Evolutionary conservation across 495 filamentous ascomycete genomes (phyloP), one percentile per base, ranked within the genome.

Genomic region (Cairneyella variabilis): DNA sequence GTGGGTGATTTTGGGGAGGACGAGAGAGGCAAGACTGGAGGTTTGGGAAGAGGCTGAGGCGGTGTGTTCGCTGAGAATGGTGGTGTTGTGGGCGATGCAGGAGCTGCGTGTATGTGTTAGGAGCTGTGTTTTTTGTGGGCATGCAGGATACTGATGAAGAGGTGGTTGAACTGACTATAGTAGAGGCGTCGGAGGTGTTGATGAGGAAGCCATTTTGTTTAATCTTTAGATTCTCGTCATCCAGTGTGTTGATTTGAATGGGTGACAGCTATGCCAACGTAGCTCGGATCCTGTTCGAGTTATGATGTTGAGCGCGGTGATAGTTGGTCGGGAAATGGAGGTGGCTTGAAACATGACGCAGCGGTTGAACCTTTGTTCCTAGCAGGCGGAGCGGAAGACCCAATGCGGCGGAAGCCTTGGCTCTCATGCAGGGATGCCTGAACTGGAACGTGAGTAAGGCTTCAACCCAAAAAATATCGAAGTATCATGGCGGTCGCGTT

Each of bases 1-100:
- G 69, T 98, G 93, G 55, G 72, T 70, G 78, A 98, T 96, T 64
- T 96, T 97, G 50, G 93, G 93, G 55, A 98, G 90, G 73, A 97
- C 90, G 60, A 97, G 77, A 55, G 90, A 91, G 62, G 92, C 90
- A 58, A 97, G 88, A 20, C 79, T 83, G 23, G 89, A 91, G 48
- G 89, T 86, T 54, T 85, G 77, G 21, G 85, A 83, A 18, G 84
- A 82, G 34, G 91, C 86, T 32, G 86, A 82, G 21, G 88, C 82
- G 48, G 90, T 92, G 70, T 93, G 89, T 69, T 97, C 95, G 61
- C 86, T 75, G 39, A 98, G 84, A 70, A 97, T 96, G 34, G 92
- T 97, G 50, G 83, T 85, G 61, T 90, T 81, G 71, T 95, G 82
- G 27, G 91, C 88, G 61, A 97, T 91, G 74, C 91, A 96, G 63